Percentiles rank a stretch among this genome's conserved stretches.
Evolutionary conservation across 306 rosid genomes (phyloP).

Genomic region (Cicer pinnatifidum): DNA sequence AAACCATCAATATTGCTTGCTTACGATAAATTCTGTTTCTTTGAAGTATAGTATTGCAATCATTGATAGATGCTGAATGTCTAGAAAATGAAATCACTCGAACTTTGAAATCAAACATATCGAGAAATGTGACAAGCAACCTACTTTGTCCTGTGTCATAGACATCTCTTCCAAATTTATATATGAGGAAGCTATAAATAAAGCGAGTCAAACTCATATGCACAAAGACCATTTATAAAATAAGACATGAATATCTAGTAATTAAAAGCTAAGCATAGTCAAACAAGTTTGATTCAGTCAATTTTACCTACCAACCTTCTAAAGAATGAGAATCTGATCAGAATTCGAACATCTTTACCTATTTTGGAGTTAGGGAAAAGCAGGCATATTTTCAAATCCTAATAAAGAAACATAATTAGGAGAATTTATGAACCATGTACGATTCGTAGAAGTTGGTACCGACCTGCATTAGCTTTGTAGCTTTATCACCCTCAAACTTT

Average conservation of each 20-base stretch:
- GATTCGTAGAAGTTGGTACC: slow-evolving; percentile 39
- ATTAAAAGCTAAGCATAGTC: not conserved
- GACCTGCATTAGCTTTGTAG: slow-evolving; percentile 89
- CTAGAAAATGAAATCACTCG: slow-evolving; percentile 23
- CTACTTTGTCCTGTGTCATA: slow-evolving; percentile 4
- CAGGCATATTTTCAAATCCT: slow-evolving; percentile 20
- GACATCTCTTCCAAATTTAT: slow-evolving; percentile 32
- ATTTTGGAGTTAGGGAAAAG: slow-evolving; percentile 2
- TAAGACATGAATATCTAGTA: not conserved
- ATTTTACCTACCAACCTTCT: slow-evolving; percentile 24
- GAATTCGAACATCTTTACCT: slow-evolving; percentile 28
- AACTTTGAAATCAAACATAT: slow-evolving; percentile 6
- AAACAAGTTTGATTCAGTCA: slow-evolving; percentile 17
- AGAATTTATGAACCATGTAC: slow-evolving; percentile 10
- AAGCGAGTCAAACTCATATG: slow-evolving; percentile 18
- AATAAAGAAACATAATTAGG: not conserved
- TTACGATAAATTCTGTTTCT: not conserved
- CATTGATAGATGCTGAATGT: slow-evolving; percentile 5
- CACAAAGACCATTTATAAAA: slow-evolving; percentile 13
- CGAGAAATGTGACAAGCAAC: not conserved
- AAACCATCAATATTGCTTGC: slow-evolving; percentile 32
- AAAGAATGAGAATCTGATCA: slow-evolving; percentile 27
- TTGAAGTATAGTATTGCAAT: not conserved
- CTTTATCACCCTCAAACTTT: slow-evolving; percentile 94
- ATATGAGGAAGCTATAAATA: slow-evolving; percentile 13